These are phyloP conservation scores for Torrubiellomyces zombiae DNA, from an alignment of 2,329 filamentous ascomycete species.

Conservation along the genomic window DNA sequence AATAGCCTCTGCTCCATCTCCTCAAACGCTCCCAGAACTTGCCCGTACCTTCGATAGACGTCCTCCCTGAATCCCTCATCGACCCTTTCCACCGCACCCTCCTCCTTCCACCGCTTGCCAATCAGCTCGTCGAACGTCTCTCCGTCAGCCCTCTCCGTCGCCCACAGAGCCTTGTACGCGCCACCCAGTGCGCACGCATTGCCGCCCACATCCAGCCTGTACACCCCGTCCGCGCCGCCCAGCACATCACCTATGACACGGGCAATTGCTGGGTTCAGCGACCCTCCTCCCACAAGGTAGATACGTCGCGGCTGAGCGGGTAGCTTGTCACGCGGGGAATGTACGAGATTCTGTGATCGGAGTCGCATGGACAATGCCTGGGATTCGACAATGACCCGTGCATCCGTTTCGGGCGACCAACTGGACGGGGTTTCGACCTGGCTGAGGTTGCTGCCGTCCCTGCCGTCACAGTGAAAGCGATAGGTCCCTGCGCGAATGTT, in stretches of 20 bases:
- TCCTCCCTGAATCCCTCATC: constrained; percentile 64
- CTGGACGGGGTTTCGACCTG: constrained; percentile 17
- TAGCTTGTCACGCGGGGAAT: constrained; percentile 32
- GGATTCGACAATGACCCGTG: constrained; percentile 80
- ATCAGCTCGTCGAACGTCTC: constrained; percentile 85
- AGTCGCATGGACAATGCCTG: constrained; percentile 84
- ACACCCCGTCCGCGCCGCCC: constrained; percentile 78
- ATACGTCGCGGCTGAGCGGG: constrained; percentile 77
- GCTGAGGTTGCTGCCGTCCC: constrained; percentile 35
- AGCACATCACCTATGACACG: constrained; percentile 74
- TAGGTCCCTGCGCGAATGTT: constrained; percentile 76
- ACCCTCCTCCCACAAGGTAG: constrained; percentile 89
- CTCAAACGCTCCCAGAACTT: constrained; percentile 60
- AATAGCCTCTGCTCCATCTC: constrained; percentile 56
- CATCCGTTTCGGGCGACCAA: constrained; percentile 49
- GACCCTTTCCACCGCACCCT: constrained; percentile 66
- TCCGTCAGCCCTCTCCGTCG: constrained; percentile 46
- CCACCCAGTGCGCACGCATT: constrained; percentile 90
- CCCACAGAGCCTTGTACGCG: constrained; percentile 95
- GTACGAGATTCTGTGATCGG: constrained; percentile 62
- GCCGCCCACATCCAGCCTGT: constrained; percentile 81
- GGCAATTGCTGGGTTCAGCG: constrained; percentile 77
- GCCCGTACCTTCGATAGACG: constrained; percentile 62
- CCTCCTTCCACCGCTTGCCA: constrained; percentile 69
- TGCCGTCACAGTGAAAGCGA: constrained; percentile 52